phyloP scores from a whole-genome alignment of 352 stramenopile genomes.

The Hyaloperonospora arabidopsidis region DNA sequence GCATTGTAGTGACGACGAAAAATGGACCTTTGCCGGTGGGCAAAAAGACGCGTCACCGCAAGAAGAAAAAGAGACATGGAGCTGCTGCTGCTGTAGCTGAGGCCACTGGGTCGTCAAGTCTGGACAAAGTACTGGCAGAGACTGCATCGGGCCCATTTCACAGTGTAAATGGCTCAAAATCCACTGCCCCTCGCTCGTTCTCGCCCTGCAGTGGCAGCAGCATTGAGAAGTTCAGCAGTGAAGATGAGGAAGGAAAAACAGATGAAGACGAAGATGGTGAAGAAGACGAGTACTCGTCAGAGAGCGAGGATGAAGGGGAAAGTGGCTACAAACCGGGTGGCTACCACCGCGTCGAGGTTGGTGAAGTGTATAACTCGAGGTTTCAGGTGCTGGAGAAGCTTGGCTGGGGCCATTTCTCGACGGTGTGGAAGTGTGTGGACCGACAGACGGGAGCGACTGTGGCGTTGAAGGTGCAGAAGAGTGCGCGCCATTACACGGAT shows the following conservation, averaged over 20 bases:
- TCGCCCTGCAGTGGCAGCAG: slow-evolving; percentile 27
- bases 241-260: slow-evolving; percentile 22
- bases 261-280: slow-evolving; percentile 66
- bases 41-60: slow-evolving; percentile 29
- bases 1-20: slow-evolving; percentile 5
- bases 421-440: slow-evolving; percentile 97
- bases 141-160: slow-evolving; percentile 12
- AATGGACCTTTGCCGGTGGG: slow-evolving; percentile 4
- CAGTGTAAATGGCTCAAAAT: slow-evolving; percentile 25
- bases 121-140: slow-evolving; percentile 10
- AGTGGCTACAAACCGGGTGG: slow-evolving; percentile 95
- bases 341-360: slow-evolving; percentile 93
- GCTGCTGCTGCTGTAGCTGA: slow-evolving; percentile 5
- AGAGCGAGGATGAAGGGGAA: slow-evolving; percentile 88
- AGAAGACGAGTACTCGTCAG: slow-evolving; percentile 82
- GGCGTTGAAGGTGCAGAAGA: slow-evolving; percentile 98
- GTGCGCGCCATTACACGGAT: slow-evolving; percentile 96
- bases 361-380: slow-evolving; percentile 87
- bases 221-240: slow-evolving; percentile 15
- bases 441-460: slow-evolving; percentile 72
- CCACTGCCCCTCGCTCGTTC: slow-evolving; percentile 25
- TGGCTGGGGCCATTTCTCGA: slow-evolving; percentile 99
- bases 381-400: slow-evolving; percentile 98
- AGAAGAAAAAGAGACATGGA: slow-evolving; percentile 30
- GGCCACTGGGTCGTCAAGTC: slow-evolving; percentile 16